phyloP scores from a whole-genome alignment of 805 yeast genomes.

The Saccharomycopsis sp. region DNA sequence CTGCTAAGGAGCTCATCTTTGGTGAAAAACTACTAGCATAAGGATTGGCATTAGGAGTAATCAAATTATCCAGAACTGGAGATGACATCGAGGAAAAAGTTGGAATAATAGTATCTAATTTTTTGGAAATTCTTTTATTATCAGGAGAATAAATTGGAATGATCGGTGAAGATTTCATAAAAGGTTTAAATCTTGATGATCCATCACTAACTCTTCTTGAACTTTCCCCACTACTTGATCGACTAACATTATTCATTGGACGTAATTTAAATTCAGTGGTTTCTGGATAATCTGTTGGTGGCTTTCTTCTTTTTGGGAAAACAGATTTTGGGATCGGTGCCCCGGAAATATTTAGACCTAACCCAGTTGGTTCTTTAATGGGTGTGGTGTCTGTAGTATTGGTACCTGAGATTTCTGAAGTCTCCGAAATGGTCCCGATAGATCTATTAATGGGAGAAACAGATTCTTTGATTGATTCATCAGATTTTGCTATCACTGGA shows the following conservation, averaged over 20 bases:
- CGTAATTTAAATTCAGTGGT: neutral
- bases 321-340: neutral
- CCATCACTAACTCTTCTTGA: neutral
- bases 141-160: neutral
- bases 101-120: neutral
- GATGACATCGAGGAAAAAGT: conserved; percentile 4
- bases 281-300: neutral
- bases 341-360: neutral
- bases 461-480: no score
- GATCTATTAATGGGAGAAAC: no score
- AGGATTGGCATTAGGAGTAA: conserved; percentile 2
- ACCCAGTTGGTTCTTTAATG: no score
- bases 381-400: no score
- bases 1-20: conserved; percentile 9
- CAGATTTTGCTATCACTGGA: no score
- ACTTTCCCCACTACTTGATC: neutral
- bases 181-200: neutral
- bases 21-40: conserved; percentile 2
- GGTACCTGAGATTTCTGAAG: no score
- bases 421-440: no score
- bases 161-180: neutral
- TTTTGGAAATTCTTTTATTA: neutral
- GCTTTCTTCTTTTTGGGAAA: neutral
- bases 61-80: neutral
- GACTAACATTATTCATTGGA: neutral